Conservation (phyloP, 2,329 filamentous ascomycete genomes). For the Aspergillus proliferans region DNA sequence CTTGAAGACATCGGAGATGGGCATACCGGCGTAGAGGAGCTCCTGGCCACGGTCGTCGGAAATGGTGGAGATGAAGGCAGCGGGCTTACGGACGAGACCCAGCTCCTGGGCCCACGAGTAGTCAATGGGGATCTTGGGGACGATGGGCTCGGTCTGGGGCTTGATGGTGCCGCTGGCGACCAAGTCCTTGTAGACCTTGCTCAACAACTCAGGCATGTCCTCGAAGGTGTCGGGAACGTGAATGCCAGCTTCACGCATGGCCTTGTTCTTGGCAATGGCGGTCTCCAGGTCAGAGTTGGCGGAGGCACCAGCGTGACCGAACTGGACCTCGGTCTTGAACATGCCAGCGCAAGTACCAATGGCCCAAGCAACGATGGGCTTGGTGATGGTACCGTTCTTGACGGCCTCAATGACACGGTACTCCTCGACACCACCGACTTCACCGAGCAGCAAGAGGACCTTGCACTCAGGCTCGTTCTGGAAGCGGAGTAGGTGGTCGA, state of each 20-base stretch:
- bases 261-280: conserved; percentile 91
- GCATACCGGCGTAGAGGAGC: conserved; percentile 97
- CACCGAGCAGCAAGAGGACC: conserved; percentile 90
- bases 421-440: conserved; percentile 98
- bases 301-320: conserved; percentile 96
- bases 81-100: conserved; percentile 97
- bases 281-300: conserved; percentile 99
- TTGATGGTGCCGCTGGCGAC: conserved; percentile 78
- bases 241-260: conserved; percentile 92
- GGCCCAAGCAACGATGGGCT: conserved; percentile 98
- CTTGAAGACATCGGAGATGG: conserved; percentile 98
- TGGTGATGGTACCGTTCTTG: conserved; percentile 88
- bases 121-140: conserved; percentile 99
- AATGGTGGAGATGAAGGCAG: conserved; percentile 99
- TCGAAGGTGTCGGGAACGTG: conserved; percentile 94
- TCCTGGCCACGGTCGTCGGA: conserved; percentile 99
- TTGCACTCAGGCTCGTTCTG: conserved; percentile 97
- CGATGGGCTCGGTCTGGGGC: conserved; percentile 79
- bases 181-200: conserved; percentile 78
- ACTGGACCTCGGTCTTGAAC: conserved; percentile 99
- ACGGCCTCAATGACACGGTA: conserved; percentile 99
- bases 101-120: conserved; percentile 99
- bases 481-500: conserved; percentile 95
- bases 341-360: conserved; percentile 99
- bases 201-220: conserved; percentile 75